Base-by-base conservation (phyloP, 169 alveolate genomes). In the Cryptosporidium ryanae region DNA sequence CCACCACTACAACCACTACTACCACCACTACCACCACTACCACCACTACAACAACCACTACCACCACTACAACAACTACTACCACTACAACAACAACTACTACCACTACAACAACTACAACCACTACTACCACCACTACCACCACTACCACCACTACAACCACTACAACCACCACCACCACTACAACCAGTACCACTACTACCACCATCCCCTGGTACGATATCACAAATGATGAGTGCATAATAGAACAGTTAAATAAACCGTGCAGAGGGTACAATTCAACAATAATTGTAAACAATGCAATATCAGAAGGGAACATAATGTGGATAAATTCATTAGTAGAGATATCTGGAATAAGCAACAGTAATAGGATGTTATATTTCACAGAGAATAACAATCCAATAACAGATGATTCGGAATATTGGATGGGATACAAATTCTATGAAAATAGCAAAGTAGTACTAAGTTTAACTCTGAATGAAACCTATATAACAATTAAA, bases 391-490 rank as follows among this genome's bases (percentile, higher is more conserved):
- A 68, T 31, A 68, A 68, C 23, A 52, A 68, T 23, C 83, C 83
- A 7, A 68, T 68, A 21, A 29, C 83, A 38, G 32, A 25, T 48
- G 66, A 68, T 2, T 15, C 66, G 4, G n/a, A 68, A 23, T 68
- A 68, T 68, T 68, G 83, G 83, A 54, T 68, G 83, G 83, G 83
- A 15, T 68, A 68, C 25, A 68, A 68, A 2, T 68, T 68, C 32
- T 29, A 21, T 5, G 31, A 68, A 68, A 23, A 50, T 21, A 68
- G 17, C 13, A 50, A 50, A 18, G 29, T 46, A 4, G 59, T 68
- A 17, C 52, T 68, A 50, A 50, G 66, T 13, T 64, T 68, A n/a
- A 10, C 52, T 5, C 52, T 68, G 4, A 68, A 68, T 31, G 83
- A 68, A 54, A 68, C 83, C 15, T 68, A 68, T 55, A 6, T 68